Conservation (phyloP, 805 yeast genomes). For the Candida sanyiensis region DNA sequence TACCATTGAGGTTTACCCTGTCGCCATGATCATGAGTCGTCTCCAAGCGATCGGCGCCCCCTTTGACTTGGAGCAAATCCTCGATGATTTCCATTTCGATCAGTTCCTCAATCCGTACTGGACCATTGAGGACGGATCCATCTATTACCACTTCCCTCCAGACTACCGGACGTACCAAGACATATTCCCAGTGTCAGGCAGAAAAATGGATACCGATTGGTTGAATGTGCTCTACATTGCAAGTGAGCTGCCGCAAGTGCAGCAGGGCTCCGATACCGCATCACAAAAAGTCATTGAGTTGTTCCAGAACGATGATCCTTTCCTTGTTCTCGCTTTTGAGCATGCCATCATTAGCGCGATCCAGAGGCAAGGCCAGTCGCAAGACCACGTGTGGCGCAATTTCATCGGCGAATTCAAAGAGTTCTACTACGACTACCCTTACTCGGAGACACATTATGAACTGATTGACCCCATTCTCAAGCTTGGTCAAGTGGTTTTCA, state of each 20-base stretch:
- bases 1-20: background rate
- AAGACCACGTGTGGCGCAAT: background rate
- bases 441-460: constrained; percentile 2
- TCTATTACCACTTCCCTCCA: constrained; percentile 9
- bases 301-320: constrained; percentile 2
- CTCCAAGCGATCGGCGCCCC: constrained; percentile 1
- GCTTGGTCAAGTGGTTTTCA: constrained; percentile 8
- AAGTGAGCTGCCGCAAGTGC: background rate
- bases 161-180: constrained; percentile 1
- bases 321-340: constrained; percentile 2
- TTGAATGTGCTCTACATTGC: background rate
- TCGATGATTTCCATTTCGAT: constrained; percentile 3
- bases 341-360: background rate
- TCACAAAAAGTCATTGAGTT: background rate
- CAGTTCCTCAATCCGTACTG: constrained; percentile 4
- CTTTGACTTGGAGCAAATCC: constrained; percentile 2
- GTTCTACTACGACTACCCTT: constrained; percentile 4
- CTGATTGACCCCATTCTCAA: constrained; percentile 9
- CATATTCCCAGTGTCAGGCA: constrained; percentile 4
- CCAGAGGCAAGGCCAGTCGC: background rate
- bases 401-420: constrained; percentile 1
- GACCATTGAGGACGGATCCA: constrained; percentile 9
- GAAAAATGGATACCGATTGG: constrained; percentile 6
- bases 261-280: background rate
- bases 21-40: background rate